Conservation (phyloP, 768 basidiomycete genomes). For the Scleroderma bovista region DNA sequence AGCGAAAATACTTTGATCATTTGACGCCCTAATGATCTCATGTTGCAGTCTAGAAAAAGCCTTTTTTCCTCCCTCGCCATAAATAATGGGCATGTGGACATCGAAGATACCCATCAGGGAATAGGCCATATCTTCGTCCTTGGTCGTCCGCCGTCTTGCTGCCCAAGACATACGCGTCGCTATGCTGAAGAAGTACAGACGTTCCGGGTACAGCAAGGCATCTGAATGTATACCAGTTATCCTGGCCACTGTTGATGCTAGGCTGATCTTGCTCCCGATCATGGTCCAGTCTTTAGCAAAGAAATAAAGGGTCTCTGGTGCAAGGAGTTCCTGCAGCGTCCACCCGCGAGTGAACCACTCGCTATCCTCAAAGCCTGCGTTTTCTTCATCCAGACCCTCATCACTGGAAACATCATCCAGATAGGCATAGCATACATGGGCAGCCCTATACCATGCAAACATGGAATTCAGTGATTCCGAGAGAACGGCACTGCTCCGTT, state of each 20-base stretch:
- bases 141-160: conserved; percentile 10
- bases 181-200: background rate
- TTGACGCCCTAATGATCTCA: conserved; percentile 5
- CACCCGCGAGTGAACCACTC: conserved; percentile 9
- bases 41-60: conserved; percentile 11
- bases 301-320: conserved; percentile 10
- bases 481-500: conserved; percentile 8
- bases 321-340: conserved; percentile 4
- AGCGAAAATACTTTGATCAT: conserved; percentile 9
- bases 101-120: conserved; percentile 11
- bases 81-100: conserved; percentile 10
- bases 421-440: conserved; percentile 12
- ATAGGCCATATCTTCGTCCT: conserved; percentile 12
- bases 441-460: conserved; percentile 12
- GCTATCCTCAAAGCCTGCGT: background rate
- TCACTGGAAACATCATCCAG: conserved; percentile 4
- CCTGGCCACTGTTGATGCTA: background rate
- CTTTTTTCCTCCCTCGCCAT: conserved; percentile 14
- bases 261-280: conserved; percentile 7
- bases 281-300: conserved; percentile 9
- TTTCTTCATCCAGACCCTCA: background rate
- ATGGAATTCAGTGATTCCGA: conserved; percentile 11
- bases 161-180: conserved; percentile 12
- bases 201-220: background rate
- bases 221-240: conserved; percentile 1